Percentiles rank a stretch among this genome's conserved stretches.
Evolutionary conservation across 1,139 yeast genomes (phyloP).

Genomic region (Nakaseomyces kungkrabaensis): DNA sequence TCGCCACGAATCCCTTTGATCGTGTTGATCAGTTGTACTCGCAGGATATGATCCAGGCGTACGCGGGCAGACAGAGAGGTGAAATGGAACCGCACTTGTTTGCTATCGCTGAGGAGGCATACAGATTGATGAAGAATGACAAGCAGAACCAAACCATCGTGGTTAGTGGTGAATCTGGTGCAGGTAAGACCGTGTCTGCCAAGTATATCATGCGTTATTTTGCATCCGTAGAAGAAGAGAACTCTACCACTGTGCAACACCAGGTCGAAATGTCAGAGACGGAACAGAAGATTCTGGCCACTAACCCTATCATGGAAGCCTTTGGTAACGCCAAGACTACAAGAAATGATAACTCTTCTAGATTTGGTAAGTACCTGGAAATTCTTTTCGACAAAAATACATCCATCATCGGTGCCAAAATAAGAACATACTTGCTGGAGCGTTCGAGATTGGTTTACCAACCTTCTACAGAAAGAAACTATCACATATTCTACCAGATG

Average conservation of each 20-base stretch:
- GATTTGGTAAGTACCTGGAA: conserved; percentile 94
- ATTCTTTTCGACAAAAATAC: conserved; percentile 67
- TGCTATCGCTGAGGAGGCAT: conserved; percentile 98
- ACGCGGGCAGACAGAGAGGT: conserved; percentile 84
- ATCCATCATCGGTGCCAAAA: conserved; percentile 86
- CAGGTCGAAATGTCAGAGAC: conserved; percentile 76
- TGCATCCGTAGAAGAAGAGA: conserved; percentile 69
- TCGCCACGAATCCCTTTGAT: conserved; percentile 94
- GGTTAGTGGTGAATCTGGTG: conserved; percentile 97
- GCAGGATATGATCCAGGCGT: conserved; percentile 85
- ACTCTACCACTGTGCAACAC: conserved; percentile 25
- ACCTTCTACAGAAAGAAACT: conserved; percentile 80
- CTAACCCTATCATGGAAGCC: conserved; percentile 97
- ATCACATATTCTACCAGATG: conserved; percentile 90
- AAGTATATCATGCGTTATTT: conserved; percentile 96
- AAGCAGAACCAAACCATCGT: conserved; percentile 86
- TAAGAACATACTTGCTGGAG: conserved; percentile 85
- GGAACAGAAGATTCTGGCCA: conserved; percentile 90
- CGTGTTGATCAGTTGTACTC: conserved; percentile 84
- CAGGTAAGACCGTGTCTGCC: conserved; percentile 96
- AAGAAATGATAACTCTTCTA: conserved; percentile 92
- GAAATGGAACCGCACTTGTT: conserved; percentile 94
- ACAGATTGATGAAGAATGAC: conserved; percentile 84
- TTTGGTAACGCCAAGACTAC: conserved; percentile 98
- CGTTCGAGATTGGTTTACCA: conserved; percentile 92